These are phyloP conservation scores for Xylaria sp. DNA, from an alignment of 2,329 filamentous ascomycete species.

Conservation along the genomic window DNA sequence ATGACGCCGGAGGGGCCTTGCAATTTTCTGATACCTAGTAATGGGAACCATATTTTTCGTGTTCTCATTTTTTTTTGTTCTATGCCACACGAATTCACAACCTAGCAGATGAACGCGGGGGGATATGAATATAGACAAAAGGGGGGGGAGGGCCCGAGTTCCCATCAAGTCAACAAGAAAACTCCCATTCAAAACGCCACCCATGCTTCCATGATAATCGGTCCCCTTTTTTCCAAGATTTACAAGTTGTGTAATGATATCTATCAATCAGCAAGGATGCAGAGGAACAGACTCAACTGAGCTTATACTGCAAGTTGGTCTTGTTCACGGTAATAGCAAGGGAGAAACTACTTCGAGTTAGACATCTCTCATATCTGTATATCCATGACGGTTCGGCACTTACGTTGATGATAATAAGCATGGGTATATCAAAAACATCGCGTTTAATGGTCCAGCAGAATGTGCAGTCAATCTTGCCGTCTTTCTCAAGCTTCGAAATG, in stretches of 20 bases:
- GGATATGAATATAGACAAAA: slow-evolving; percentile 17
- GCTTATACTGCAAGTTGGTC: slow-evolving; percentile 51
- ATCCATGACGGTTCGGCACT: slow-evolving; percentile 36
- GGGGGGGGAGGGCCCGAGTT: slow-evolving; percentile 30
- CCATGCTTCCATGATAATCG: slow-evolving; percentile 27
- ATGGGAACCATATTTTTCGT: slow-evolving; percentile 13
- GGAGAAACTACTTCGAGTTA: slow-evolving; percentile 46
- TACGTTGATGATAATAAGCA: slow-evolving; percentile 98
- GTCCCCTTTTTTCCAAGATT: slow-evolving; percentile 9
- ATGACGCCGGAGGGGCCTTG: not conserved
- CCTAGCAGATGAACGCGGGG: not conserved
- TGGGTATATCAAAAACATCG: slow-evolving; percentile 96
- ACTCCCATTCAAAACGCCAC: slow-evolving; percentile 32
- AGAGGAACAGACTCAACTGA: not conserved
- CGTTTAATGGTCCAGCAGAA: slow-evolving; percentile 97
- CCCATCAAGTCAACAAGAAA: slow-evolving; percentile 23
- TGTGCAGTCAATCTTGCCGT: slow-evolving; percentile 89
- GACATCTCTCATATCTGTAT: not conserved
- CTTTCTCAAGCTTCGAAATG: slow-evolving; percentile 75
- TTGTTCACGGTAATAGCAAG: slow-evolving; percentile 54
- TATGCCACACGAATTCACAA: slow-evolving; percentile 23
- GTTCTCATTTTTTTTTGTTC: slow-evolving; percentile 19
- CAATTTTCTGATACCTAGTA: slow-evolving; percentile 4
- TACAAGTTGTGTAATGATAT: slow-evolving; percentile 13
- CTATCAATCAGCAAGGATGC: slow-evolving; percentile 15